Percentiles rank a stretch among this genome's conserved stretches.
Conservation (phyloP, 2,329 filamentous ascomycete genomes). For the Paecilomyces sp. region DNA sequence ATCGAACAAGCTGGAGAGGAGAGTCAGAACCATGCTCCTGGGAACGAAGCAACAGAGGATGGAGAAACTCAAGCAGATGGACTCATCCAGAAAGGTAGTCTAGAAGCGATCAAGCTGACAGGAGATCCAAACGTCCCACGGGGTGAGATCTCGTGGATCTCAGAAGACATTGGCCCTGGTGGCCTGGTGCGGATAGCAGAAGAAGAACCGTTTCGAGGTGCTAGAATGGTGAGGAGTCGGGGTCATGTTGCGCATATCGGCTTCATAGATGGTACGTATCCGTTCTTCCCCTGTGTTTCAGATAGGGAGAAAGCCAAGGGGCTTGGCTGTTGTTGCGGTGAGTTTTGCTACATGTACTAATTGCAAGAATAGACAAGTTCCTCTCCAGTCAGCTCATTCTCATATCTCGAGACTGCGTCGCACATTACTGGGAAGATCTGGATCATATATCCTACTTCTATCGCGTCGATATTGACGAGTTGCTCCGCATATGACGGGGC, state of each 20-base stretch:
- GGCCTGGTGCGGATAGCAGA: constrained; percentile 59
- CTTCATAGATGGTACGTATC: constrained; percentile 61
- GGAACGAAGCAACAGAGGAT: constrained; percentile 28
- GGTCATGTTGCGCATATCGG: constrained; percentile 72
- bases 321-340: background rate
- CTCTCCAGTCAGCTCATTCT: constrained; percentile 71
- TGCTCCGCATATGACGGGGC: constrained; percentile 22
- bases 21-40: constrained; percentile 1
- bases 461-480: constrained; percentile 34
- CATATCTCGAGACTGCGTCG: constrained; percentile 67
- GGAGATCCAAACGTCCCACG: constrained; percentile 86
- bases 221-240: constrained; percentile 62
- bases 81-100: constrained; percentile 54
- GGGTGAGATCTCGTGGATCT: constrained; percentile 75
- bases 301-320: background rate
- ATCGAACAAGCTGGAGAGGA: constrained; percentile 13
- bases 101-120: constrained; percentile 85
- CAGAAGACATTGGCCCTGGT: constrained; percentile 62
- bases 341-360: background rate
- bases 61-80: constrained; percentile 39
- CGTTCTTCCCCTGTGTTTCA: background rate
- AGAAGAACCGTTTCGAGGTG: constrained; percentile 65
- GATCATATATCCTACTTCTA: constrained; percentile 39
- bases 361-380: constrained; percentile 56
- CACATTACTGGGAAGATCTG: constrained; percentile 70